Evolutionary conservation across 495 filamentous ascomycete genomes (phyloP), one percentile per base, ranked within the genome.

Genomic region (Lepraria neglecta): DNA sequence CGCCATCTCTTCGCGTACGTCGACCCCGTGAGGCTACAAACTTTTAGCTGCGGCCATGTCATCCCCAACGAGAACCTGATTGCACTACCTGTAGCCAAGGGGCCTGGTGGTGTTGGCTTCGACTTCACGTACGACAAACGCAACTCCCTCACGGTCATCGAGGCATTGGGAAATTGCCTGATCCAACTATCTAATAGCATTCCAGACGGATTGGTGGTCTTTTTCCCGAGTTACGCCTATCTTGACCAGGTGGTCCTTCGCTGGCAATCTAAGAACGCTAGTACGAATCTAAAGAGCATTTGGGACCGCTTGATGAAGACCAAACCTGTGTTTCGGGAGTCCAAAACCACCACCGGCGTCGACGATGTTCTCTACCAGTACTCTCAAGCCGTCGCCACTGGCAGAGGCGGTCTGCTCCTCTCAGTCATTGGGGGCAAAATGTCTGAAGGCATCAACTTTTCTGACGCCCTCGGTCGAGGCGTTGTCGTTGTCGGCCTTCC

Each of bases 381-480:
- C 70, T 80, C 81, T 27, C 71, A 81, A 47, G 83, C 85, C 15
- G 87, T 97, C 64, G 77, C 87, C 47, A 66, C 72, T 5, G 78
- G 80, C 15, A 81, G 79, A 60, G 94, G 94, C 7, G 91, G 87
- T 0, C 77, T 97, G 11, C 79, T 98, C 3, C 81, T 98, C n/a
- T 88, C 88, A 43, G 90, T 98, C n/a, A 86, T 98, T 4, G 92
- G 94, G 44, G 94, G 94, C 35, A 94, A 91, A 64, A 82, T 98
- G 73, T 92, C 88, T 57, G 94, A 98, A 74, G 94, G 94, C 59
- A 97, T 98, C 76, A 98, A 98, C 73, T 98, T 98, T 78, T 91
- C 91, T 15, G 94, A 98, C 70, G 79, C 80, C 15, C 83, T 98
- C 12, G 94, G 94, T 4, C 84, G 94, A 44, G 91, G 88, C 51